A percentile compares a stretch with the other conserved stretches of the same genome.
Evolutionary conservation across 140 eudicot genomes (phyloP).

Genomic region (Erigeron philadelphicus): DNA sequence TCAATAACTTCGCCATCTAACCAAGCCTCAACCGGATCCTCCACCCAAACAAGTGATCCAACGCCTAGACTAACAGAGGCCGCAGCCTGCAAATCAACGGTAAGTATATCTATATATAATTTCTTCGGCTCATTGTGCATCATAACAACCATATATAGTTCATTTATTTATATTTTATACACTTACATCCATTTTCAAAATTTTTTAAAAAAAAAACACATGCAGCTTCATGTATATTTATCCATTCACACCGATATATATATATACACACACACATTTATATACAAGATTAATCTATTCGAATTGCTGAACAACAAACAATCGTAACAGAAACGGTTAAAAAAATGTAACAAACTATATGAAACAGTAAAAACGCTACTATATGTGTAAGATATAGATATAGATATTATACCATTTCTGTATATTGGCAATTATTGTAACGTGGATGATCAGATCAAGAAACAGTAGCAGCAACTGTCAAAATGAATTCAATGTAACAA

Average conservation of each 20-base stretch:
- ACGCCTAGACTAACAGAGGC: constrained; percentile 57
- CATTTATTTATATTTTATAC: not conserved
- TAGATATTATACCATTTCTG: constrained; percentile 26
- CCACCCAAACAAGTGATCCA: constrained; percentile 94
- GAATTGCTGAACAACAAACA: no score
- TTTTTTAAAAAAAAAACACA: no score
- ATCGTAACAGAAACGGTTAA: not conserved
- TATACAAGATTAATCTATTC: not conserved
- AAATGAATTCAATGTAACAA: constrained; percentile 25
- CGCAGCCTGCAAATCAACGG: constrained; percentile 54
- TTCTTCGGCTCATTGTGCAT: not conserved
- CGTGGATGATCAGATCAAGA: constrained; percentile 25
- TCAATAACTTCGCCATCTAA: constrained; percentile 79
- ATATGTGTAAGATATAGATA: no score
- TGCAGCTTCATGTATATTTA: not conserved
- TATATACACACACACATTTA: not conserved
- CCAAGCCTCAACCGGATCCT: constrained; percentile 90
- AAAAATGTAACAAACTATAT: not conserved
- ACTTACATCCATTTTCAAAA: not conserved
- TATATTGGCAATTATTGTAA: constrained; percentile 9
- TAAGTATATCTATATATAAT: not conserved
- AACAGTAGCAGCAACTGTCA: no score
- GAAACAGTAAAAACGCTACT: constrained; percentile 18
- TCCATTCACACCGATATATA: not conserved
- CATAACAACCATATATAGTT: not conserved